A percentile compares a stretch with the other conserved stretches of the same genome.
These are phyloP conservation scores for Selaginella tamariscina DNA, from an alignment of 75 land plant species.

Conservation along the genomic window DNA sequence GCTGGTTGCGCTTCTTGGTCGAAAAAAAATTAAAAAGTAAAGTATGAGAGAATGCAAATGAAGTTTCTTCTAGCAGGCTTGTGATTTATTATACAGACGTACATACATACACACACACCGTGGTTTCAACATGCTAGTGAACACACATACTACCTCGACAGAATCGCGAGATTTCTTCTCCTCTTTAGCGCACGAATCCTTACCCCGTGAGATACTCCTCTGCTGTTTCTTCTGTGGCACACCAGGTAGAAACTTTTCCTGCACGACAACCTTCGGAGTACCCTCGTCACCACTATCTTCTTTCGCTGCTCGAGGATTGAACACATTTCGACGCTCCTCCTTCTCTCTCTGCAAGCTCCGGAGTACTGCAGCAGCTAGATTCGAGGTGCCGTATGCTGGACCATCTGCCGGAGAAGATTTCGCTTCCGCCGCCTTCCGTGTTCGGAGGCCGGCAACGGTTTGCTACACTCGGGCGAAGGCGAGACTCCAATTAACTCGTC, in stretches of 20 bases:
- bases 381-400: background rate
- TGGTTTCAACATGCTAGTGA: background rate
- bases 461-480: background rate
- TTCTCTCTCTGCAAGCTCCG: background rate
- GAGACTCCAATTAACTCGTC: constrained; percentile 11
- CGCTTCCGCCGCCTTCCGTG: background rate
- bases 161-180: background rate
- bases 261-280: background rate
- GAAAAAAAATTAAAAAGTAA: no score
- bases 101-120: background rate
- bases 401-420: background rate
- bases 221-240: background rate
- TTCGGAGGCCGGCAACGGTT: background rate
- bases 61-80: background rate
- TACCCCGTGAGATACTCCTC: background rate
- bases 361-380: background rate
- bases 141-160: background rate
- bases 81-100: background rate
- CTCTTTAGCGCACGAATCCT: background rate
- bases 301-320: background rate
- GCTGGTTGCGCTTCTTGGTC: background rate
- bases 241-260: background rate
- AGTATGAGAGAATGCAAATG: no score
- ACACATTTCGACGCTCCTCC: background rate
- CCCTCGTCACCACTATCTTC: background rate